These are phyloP conservation scores for Paraurostyla sp. DNA, from an alignment of 73 alveolate genomes.

Conservation along the genomic window DNA sequence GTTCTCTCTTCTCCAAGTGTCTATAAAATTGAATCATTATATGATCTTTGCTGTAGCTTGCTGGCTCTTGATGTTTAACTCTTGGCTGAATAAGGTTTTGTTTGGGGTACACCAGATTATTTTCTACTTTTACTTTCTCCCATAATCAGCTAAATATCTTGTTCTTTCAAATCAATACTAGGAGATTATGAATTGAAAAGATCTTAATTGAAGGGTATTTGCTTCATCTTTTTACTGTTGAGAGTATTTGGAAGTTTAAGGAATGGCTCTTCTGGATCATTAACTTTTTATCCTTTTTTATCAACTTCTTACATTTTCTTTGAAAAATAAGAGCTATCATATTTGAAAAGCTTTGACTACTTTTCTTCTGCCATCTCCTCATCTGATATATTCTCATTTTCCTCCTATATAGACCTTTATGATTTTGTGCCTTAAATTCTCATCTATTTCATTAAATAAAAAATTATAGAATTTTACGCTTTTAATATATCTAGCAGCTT, in stretches of 20 bases:
- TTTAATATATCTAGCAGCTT: constrained; percentile 49
- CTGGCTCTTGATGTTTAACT: not conserved
- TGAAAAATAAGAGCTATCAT: constrained; percentile 51
- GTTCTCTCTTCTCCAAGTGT: constrained; percentile 9
- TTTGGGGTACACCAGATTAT: not conserved
- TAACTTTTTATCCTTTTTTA: not conserved
- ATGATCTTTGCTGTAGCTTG: not conserved
- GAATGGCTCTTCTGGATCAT: not conserved
- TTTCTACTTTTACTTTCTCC: not conserved
- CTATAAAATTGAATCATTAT: not conserved
- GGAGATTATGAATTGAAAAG: constrained; percentile 6
- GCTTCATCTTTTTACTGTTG: not conserved
- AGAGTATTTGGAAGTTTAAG: not conserved
- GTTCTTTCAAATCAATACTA: constrained; percentile 14
- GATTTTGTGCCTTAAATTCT: constrained; percentile 40
- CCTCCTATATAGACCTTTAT: constrained; percentile 44
- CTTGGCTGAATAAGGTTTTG: not conserved
- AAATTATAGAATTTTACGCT: not conserved
- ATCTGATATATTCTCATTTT: constrained; percentile 55
- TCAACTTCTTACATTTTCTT: constrained; percentile 55
- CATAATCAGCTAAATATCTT: constrained; percentile 30
- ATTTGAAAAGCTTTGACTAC: constrained; percentile 11
- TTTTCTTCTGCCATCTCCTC: constrained; percentile 58
- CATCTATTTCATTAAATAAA: not conserved
- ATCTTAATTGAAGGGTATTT: not conserved